Conservation (phyloP, 306 rosid genomes). For the Pyrus betulifolia region DNA sequence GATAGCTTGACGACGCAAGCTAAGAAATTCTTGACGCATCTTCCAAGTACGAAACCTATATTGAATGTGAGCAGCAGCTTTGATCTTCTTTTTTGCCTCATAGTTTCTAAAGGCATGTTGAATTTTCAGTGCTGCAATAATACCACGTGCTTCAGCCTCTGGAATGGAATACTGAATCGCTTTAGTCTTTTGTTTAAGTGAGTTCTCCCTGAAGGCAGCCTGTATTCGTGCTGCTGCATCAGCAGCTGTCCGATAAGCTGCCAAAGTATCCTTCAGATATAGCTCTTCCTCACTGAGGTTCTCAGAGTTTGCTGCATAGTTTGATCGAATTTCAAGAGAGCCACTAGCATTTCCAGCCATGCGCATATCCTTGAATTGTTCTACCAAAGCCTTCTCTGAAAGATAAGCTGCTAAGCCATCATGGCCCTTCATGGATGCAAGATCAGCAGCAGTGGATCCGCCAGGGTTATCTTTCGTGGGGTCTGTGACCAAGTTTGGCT, state of each 20-base stretch:
- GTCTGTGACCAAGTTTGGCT: constrained; percentile 89
- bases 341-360: constrained; percentile 85
- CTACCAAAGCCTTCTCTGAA: constrained; percentile 81
- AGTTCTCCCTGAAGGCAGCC: constrained; percentile 69
- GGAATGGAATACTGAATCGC: constrained; percentile 45
- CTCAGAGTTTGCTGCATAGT: constrained; percentile 33
- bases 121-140: constrained; percentile 92
- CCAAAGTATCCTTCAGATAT: constrained; percentile 59
- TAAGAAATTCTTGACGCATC: constrained; percentile 66
- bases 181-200: constrained; percentile 48
- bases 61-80: constrained; percentile 88
- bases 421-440: constrained; percentile 61
- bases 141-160: constrained; percentile 71
- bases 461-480: constrained; percentile 68
- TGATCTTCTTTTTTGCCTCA: constrained; percentile 48
- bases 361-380: constrained; percentile 76
- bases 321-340: constrained; percentile 43
- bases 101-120: constrained; percentile 82
- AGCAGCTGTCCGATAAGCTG: constrained; percentile 84
- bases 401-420: constrained; percentile 88
- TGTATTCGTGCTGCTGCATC: constrained; percentile 96
- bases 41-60: constrained; percentile 81
- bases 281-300: constrained; percentile 67
- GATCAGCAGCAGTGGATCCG: constrained; percentile 75
- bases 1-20: constrained; percentile 66